Evolutionary conservation across 768 basidiomycete species (phyloP).

Genomic region (Galerina sulciceps): DNA sequence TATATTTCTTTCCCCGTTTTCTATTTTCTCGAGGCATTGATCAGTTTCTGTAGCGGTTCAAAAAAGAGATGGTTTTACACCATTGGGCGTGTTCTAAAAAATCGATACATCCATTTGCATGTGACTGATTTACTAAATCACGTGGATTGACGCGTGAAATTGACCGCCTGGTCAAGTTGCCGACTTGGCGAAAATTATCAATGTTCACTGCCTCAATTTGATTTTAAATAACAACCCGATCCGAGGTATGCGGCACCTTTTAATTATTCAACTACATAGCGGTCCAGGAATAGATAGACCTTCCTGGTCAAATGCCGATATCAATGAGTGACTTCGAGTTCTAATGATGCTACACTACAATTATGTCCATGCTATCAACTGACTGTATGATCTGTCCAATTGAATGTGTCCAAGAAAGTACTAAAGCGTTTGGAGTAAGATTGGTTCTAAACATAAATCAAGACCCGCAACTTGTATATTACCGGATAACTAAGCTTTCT

Average conservation of each 20-base stretch:
- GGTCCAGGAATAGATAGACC: no score
- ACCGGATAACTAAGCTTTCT: constrained; percentile 26
- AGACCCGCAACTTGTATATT: neutral
- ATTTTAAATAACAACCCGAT: neutral
- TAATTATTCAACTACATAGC: no score
- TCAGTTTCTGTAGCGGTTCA: neutral
- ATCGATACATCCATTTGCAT: neutral
- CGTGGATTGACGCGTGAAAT: neutral
- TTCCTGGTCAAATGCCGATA: no score
- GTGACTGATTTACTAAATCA: neutral
- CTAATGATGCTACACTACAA: neutral
- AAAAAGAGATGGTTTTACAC: neutral
- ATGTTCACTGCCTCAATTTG: neutral
- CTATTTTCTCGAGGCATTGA: constrained; percentile 75
- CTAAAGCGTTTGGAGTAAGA: neutral
- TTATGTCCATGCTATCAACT: neutral
- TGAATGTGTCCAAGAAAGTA: neutral
- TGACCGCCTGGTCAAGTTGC: no score
- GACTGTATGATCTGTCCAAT: neutral
- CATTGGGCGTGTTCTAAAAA: neutral
- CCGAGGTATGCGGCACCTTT: no score
- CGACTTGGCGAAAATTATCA: no score
- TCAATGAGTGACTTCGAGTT: no score
- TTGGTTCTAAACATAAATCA: neutral
- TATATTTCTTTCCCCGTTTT: constrained; percentile 80